Conservation (phyloP, 2,329 filamentous ascomycete species). For the Talaromyces sp. region DNA sequence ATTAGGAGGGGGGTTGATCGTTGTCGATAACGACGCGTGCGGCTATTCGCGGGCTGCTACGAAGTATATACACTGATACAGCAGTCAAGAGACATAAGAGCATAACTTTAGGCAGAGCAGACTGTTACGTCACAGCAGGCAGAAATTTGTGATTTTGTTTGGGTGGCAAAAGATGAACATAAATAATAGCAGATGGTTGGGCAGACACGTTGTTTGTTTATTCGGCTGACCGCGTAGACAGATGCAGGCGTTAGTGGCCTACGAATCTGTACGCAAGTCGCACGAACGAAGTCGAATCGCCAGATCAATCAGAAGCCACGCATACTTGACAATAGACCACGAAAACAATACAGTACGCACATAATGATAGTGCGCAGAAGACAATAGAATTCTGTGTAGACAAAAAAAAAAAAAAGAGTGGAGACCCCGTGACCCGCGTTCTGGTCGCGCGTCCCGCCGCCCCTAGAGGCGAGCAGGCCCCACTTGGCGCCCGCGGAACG, state of each 20-base stretch:
- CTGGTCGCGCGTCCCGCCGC: background rate
- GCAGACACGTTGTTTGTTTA: background rate
- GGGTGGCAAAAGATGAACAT: background rate
- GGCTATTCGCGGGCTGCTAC: background rate
- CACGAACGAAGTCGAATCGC: background rate
- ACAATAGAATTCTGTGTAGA: background rate
- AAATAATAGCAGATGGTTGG: background rate
- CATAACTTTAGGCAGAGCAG: background rate
- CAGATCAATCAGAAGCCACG: background rate
- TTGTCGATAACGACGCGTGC: background rate
- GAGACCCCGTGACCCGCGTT: background rate
- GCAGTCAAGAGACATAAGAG: background rate
- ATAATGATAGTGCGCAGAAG: background rate
- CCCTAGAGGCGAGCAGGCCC: background rate
- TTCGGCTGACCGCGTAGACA: background rate
- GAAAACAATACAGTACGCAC: background rate
- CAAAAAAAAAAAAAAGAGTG: background rate
- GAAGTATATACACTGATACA: background rate
- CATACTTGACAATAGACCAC: background rate
- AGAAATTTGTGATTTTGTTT: background rate
- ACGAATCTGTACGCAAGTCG: background rate
- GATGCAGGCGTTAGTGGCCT: background rate
- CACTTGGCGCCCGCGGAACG: slow-evolving; percentile 1
- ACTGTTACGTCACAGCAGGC: background rate
- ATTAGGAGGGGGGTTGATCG: background rate